Conservation (phyloP, 2,329 filamentous ascomycete species). For the Sporothrix luriei region DNA sequence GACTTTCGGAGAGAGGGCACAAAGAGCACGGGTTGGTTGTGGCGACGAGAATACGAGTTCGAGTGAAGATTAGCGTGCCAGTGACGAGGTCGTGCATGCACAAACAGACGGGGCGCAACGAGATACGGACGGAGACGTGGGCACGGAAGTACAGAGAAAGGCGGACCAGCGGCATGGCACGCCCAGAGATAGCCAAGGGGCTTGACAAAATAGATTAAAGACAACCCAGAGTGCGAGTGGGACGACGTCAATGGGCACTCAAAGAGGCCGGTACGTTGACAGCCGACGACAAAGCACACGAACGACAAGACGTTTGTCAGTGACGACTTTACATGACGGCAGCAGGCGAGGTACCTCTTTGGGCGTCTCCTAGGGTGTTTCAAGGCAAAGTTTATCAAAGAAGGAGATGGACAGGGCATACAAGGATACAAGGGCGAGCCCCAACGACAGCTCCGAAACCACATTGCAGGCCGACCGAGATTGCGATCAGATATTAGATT, state of each 20-base stretch:
- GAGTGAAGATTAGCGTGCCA: background rate
- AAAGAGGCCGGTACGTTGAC: background rate
- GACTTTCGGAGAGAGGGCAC: background rate
- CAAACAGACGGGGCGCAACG: background rate
- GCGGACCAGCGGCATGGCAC: background rate
- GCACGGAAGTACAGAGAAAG: background rate
- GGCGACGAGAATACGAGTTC: background rate
- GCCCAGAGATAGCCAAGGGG: constrained; percentile 13
- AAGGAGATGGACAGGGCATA: background rate
- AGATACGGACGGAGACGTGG: no score
- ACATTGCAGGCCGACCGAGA: background rate
- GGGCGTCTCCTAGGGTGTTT: background rate
- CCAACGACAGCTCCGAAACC: background rate
- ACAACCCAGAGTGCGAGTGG: background rate
- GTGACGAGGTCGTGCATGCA: constrained; percentile 19
- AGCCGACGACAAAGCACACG: background rate
- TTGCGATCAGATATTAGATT: background rate
- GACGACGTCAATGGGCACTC: background rate
- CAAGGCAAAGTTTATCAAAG: background rate
- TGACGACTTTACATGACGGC: no score
- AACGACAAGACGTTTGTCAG: background rate
- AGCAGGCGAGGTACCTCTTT: no score
- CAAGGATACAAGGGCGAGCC: background rate
- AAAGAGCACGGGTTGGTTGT: background rate
- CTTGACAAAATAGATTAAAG: constrained; percentile 13